Percentiles rank a stretch among this genome's conserved stretches.
phyloP scores from a whole-genome alignment of 371 early-diverging fungal species.

The Rhizomucor miehei region DNA sequence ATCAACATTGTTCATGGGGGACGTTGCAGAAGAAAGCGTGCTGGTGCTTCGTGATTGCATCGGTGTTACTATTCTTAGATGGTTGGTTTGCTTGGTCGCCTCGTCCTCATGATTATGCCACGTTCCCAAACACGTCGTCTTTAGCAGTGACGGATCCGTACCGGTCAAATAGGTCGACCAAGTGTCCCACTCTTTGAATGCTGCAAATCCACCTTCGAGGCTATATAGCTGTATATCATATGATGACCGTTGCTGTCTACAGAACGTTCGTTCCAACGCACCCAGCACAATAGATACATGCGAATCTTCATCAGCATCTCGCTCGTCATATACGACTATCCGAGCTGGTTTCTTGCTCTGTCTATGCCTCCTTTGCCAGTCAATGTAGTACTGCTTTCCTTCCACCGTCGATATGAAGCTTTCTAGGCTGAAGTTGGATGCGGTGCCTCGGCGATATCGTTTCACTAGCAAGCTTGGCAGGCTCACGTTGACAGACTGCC shows the following conservation, averaged over 20 bases:
- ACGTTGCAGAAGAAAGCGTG: conserved; percentile 17
- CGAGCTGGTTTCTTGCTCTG: conserved; percentile 8
- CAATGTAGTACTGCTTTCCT: conserved; percentile 34
- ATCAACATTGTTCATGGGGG: conserved; percentile 2
- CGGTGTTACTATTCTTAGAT: conserved; percentile 6
- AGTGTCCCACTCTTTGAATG: conserved; percentile 31
- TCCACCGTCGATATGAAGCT: conserved; percentile 62
- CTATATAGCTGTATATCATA: not conserved
- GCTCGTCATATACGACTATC: conserved; percentile 53
- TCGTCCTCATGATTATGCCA: not conserved
- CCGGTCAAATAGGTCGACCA: conserved; percentile 7
- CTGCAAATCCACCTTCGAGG: conserved; percentile 24
- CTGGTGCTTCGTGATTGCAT: conserved; percentile 38
- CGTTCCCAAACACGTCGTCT: no score
- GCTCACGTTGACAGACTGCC: conserved; percentile 53
- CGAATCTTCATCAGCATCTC: conserved; percentile 40
- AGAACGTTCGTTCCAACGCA: conserved; percentile 26
- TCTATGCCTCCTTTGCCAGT: conserved; percentile 17
- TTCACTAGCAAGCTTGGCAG: conserved; percentile 56
- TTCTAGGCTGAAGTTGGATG: conserved; percentile 57
- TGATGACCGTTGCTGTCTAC: not conserved
- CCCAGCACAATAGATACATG: conserved; percentile 48
- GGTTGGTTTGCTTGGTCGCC: no score
- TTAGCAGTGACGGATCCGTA: not conserved
- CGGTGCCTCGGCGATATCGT: conserved; percentile 56